Percentiles rank a stretch among this genome's conserved stretches.
phyloP scores from a whole-genome alignment of 345 rosid genomes.

The Conringia planisiliqua region DNA sequence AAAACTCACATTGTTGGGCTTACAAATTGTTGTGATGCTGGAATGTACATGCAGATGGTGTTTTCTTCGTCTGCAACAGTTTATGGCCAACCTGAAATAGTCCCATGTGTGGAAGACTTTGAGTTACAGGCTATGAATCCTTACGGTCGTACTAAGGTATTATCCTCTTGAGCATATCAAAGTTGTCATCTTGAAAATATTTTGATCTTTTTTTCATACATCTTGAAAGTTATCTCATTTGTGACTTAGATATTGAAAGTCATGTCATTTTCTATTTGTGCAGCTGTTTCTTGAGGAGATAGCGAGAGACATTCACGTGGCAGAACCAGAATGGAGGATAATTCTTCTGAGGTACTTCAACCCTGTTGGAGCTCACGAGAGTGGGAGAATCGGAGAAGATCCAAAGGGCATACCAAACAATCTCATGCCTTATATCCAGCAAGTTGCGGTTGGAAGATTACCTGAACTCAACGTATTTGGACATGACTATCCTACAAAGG shows the following conservation, averaged over 20 bases:
- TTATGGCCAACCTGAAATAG: constrained; percentile 87
- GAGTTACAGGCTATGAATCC: constrained; percentile 82
- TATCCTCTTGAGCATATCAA: neutral
- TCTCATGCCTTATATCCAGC: constrained; percentile 95
- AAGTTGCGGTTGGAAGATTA: constrained; percentile 90
- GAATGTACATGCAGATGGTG: constrained; percentile 49
- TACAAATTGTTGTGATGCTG: neutral
- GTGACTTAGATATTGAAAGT: neutral
- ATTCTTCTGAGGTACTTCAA: constrained; percentile 88
- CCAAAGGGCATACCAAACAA: constrained; percentile 93
- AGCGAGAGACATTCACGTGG: constrained; percentile 74
- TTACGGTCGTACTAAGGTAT: constrained; percentile 92
- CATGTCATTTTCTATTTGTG: neutral
- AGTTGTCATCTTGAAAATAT: neutral
- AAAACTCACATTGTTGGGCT: neutral
- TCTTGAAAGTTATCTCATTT: neutral
- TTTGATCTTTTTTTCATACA: neutral
- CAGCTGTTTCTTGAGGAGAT: constrained; percentile 93
- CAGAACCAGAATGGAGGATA: constrained; percentile 87
- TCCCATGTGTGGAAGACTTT: constrained; percentile 81
- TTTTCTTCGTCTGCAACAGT: constrained; percentile 99
- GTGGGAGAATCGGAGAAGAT: constrained; percentile 93
- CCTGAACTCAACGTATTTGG: constrained; percentile 95
- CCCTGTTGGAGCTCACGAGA: constrained; percentile 96
- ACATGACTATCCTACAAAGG: constrained; percentile 83